phyloP scores from a whole-genome alignment of 2,329 filamentous ascomycete species.

The Xylaria sp. region DNA sequence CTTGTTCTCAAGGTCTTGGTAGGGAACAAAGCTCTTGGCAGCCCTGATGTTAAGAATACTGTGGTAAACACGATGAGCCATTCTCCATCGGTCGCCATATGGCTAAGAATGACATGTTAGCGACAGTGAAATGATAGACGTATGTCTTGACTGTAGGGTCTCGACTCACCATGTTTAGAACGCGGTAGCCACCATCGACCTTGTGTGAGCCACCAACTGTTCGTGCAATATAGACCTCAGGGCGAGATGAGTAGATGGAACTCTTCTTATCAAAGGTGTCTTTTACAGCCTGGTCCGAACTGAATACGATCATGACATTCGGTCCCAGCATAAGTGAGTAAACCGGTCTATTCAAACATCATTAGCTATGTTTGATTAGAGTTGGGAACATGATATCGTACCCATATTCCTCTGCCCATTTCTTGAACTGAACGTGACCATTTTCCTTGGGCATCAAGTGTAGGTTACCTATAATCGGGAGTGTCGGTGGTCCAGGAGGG shows the following conservation, averaged over 20 bases:
- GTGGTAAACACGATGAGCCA: conserved; percentile 56
- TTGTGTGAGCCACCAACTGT: conserved; percentile 41
- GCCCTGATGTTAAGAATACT: conserved; percentile 59
- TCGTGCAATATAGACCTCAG: conserved; percentile 41
- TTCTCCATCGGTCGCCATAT: conserved; percentile 52
- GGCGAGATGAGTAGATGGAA: conserved; percentile 42
- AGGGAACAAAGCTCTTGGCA: conserved; percentile 62
- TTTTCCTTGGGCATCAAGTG: conserved; percentile 41
- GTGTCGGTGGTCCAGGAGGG: conserved; percentile 41
- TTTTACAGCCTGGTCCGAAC: conserved; percentile 40
- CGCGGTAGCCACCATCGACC: conserved; percentile 39
- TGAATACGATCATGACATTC: conserved; percentile 41
- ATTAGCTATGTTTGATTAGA: conserved; percentile 25
- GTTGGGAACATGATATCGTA: conserved; percentile 15
- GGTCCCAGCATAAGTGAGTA: conserved; percentile 42
- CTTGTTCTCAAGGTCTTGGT: conserved; percentile 67
- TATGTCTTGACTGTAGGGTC: not conserved
- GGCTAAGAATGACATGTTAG: conserved; percentile 40
- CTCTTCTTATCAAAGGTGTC: conserved; percentile 43
- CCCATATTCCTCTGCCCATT: conserved; percentile 44
- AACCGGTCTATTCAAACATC: conserved; percentile 33
- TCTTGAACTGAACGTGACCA: conserved; percentile 41
- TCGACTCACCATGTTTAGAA: conserved; percentile 40
- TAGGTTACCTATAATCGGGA: conserved; percentile 40
- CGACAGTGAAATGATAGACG: not conserved